phyloP scores from a whole-genome alignment of 2,329 filamentous ascomycete genomes.

The Cladosporium sp. region DNA sequence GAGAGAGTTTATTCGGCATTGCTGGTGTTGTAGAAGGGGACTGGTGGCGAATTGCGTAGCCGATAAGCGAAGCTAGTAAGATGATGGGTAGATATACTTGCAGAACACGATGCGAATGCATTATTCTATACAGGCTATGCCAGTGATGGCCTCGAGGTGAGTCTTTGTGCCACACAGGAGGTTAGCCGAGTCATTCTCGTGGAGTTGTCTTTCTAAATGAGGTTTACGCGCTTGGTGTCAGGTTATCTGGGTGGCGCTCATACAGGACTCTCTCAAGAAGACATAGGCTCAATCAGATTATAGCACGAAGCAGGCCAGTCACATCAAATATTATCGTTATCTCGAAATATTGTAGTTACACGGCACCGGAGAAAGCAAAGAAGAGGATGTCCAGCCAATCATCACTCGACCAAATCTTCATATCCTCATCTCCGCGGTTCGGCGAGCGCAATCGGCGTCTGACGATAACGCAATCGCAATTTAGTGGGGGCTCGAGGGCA shows the following conservation, averaged over 20 bases:
- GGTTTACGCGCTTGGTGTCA: too few species aligned
- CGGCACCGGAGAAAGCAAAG: constrained; percentile 8
- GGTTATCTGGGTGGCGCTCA: too few species aligned
- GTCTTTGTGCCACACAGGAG: background rate
- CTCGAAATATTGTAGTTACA: background rate
- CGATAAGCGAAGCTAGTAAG: background rate
- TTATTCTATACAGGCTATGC: background rate
- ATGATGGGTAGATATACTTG: background rate
- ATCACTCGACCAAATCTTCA: background rate
- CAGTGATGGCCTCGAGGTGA: background rate
- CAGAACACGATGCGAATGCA: background rate
- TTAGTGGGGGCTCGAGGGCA: background rate
- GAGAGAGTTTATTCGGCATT: constrained; percentile 6
- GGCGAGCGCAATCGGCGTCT: constrained; percentile 16
- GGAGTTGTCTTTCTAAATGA: too few species aligned
- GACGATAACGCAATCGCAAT: constrained; percentile 16
- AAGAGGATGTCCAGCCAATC: background rate
- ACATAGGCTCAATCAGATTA: too few species aligned
- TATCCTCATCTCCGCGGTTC: background rate
- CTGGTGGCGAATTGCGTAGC: background rate
- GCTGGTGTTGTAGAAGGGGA: background rate
- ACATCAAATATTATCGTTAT: too few species aligned
- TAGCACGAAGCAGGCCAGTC: too few species aligned
- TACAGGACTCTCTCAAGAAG: too few species aligned
- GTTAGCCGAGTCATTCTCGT: constrained; percentile 12